A percentile compares a stretch with the other conserved stretches of the same genome.
These are phyloP conservation scores for Chiua virens DNA, from an alignment of 768 basidiomycete species.

Conservation along the genomic window DNA sequence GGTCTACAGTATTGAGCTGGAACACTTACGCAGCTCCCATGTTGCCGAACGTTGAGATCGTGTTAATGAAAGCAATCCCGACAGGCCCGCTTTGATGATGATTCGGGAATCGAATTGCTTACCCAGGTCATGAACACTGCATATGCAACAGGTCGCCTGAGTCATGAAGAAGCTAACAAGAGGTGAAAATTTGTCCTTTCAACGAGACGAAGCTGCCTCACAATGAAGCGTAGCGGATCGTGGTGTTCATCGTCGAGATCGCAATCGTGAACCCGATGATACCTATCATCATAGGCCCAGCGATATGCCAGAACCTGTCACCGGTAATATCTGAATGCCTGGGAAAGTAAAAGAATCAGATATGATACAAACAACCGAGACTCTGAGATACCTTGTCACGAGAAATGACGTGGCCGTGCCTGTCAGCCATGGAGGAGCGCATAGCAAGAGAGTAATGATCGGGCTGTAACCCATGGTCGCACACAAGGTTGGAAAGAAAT, in stretches of 20 bases:
- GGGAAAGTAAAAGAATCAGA: too few species aligned
- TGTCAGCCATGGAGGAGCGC: constrained; percentile 73
- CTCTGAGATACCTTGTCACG: constrained; percentile 42
- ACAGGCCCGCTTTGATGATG: constrained; percentile 84
- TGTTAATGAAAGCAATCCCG: constrained; percentile 81
- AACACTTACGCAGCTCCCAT: constrained; percentile 72
- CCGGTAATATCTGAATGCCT: constrained; percentile 70
- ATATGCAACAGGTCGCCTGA: constrained; percentile 69
- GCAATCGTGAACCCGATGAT: constrained; percentile 69
- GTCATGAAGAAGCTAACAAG: constrained; percentile 69
- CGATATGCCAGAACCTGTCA: constrained; percentile 73
- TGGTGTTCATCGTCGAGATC: constrained; percentile 59
- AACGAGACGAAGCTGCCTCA: constrained; percentile 26
- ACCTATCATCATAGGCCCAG: constrained; percentile 51
- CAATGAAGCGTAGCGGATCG: constrained; percentile 65
- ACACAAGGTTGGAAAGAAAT: constrained; percentile 75
- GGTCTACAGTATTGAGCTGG: constrained; percentile 28
- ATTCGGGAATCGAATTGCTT: constrained; percentile 64
- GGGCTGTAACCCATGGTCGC: constrained; percentile 65
- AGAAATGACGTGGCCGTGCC: constrained; percentile 58
- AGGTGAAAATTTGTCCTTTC: neutral
- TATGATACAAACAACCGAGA: too few species aligned
- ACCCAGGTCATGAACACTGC: constrained; percentile 60
- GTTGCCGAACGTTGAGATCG: constrained; percentile 82
- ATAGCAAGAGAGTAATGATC: constrained; percentile 66